Conservation (phyloP, 495 filamentous ascomycete species). For the Hypoxylon subgilvum region DNA sequence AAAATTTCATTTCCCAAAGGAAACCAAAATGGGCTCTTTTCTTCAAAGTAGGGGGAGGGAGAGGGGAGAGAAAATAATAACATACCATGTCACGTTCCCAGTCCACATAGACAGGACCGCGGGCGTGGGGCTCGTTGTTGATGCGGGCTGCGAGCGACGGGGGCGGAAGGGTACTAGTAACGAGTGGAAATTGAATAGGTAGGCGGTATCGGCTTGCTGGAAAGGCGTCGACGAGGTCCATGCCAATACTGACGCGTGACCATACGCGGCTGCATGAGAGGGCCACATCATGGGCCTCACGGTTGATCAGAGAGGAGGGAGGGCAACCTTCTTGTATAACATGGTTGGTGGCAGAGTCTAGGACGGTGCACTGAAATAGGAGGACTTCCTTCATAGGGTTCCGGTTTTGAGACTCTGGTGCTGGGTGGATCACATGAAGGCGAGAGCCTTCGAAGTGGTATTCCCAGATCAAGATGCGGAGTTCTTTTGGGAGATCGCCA, state of each 20-base stretch:
- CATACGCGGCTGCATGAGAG: conserved; percentile 14
- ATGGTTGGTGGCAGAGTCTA: conserved; percentile 31
- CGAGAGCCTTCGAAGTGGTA: conserved; percentile 41
- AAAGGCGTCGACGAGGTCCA: conserved; percentile 16
- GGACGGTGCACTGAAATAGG: conserved; percentile 17
- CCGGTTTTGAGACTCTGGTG: conserved; percentile 13
- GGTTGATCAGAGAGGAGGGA: conserved; percentile 23
- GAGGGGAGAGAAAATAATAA: too few species aligned
- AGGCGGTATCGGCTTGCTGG: conserved; percentile 8
- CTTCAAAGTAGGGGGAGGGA: too few species aligned
- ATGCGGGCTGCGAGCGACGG: background rate
- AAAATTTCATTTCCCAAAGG: too few species aligned
- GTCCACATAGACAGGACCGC: conserved; percentile 23
- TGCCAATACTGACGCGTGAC: conserved; percentile 20
- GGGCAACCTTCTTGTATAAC: conserved; percentile 14
- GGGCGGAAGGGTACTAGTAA: background rate
- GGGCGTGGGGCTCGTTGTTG: background rate
- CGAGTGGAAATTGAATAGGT: conserved; percentile 5
- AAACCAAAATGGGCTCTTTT: too few species aligned
- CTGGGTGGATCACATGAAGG: conserved; percentile 29
- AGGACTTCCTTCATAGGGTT: conserved; percentile 19
- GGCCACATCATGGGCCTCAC: conserved; percentile 19
- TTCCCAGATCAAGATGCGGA: conserved; percentile 41
- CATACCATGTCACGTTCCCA: conserved; percentile 18
- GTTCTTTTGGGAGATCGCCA: conserved; percentile 35